Base-by-base conservation (phyloP, 257 asterid genomes). In the Vinca minor region DNA sequence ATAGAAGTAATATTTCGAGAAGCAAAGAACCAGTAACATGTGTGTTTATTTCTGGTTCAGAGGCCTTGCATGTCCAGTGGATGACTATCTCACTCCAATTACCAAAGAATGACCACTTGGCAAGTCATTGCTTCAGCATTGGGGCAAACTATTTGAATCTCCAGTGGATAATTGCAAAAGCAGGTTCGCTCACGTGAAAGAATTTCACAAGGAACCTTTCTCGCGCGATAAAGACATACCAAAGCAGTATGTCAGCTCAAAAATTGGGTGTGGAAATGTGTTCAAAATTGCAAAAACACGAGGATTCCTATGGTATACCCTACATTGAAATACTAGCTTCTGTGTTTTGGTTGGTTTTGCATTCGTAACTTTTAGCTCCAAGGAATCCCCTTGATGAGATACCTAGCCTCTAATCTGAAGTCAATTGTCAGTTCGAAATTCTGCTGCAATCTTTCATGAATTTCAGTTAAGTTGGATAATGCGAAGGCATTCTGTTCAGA, bases 401-500 rank as follows among this genome's bases (percentile, higher is more conserved):
- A 31, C 45, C n/a, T n/a, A n/a, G n/a, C n/a, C n/a, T 39, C 18
- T n/a, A 18, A 12, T 42, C 8, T 29, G 5, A 23, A 35, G 13
- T n/a, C 28, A 2, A 20, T 10, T 8, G 23, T 17, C 34, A 42
- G 28, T 42, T 11, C 8, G 17, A 20, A 18, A 21, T 39, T 58
- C 46, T 10, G 14, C 18, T 45, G 12, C 12, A 56, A n/a, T n/a
- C n/a, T n/a, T 64, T 61, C 53, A 50, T 29, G 34, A 36, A 25
- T 25, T 81, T 83, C 94, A 93, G 97, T 89, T 47, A 87, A 80
- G 74, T 74, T 89, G 82, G 85, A 87, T 31, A 62, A 91, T 0
- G 76, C 81, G 38, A 97, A 93, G 77, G 91, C 91, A 12, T 65
- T 84, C n/a, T 92, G 98, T 73, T 63, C 84, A 4, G 97, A 87